phyloP scores from a whole-genome alignment of 352 stramenopile genomes.

The Globisporangium barbulae region DNA sequence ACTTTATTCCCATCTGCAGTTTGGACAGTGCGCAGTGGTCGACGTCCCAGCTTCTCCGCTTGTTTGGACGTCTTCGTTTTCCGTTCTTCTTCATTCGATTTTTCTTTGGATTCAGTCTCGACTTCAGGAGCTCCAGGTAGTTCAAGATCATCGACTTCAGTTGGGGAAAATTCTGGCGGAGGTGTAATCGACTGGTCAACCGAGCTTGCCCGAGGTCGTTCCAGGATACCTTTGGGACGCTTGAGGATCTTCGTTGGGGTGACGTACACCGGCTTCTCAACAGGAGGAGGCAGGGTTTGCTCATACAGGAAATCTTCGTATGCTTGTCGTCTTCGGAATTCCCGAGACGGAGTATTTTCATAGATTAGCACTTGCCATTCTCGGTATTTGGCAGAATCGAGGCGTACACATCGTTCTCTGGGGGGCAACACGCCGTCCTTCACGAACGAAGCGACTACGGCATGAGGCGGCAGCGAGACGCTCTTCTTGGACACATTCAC shows the following conservation, averaged over 20 bases:
- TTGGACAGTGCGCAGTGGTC: too few relatives aligned
- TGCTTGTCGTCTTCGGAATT: background rate
- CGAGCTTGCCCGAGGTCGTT: background rate
- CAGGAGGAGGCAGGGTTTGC: background rate
- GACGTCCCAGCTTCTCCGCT: background rate
- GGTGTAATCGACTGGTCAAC: background rate
- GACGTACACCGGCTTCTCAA: background rate
- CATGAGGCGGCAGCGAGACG: background rate
- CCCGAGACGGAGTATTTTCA: background rate
- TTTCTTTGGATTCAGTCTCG: background rate
- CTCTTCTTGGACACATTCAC: background rate
- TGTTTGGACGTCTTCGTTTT: background rate
- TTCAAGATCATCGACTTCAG: background rate
- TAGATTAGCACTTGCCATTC: background rate
- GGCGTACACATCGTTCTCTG: background rate
- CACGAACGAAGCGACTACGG: background rate
- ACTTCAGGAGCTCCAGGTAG: background rate
- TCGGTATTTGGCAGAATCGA: background rate
- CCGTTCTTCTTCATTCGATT: background rate
- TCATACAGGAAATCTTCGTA: background rate
- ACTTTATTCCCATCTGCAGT: too few relatives aligned
- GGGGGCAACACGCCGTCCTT: background rate
- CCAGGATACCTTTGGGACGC: background rate
- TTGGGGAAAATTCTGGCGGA: background rate
- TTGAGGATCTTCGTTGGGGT: constrained; percentile 7